Evolutionary conservation across 192 early-diverging fungal species (phyloP).

Genomic region (Coemansia sp.): DNA sequence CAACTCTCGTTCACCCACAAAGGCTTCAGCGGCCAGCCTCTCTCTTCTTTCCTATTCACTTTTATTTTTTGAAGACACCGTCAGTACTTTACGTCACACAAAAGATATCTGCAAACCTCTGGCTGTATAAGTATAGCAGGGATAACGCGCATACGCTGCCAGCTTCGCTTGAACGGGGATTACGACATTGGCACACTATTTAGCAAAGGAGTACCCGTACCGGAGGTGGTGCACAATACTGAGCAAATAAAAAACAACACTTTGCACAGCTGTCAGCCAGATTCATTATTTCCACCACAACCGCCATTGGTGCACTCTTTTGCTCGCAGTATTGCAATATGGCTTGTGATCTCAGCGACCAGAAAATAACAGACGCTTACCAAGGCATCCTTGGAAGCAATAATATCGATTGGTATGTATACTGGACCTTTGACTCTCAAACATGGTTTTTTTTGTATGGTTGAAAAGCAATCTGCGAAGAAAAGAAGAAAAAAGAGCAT

Average conservation of each 20-base stretch:
- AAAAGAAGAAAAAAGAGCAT: too few species aligned
- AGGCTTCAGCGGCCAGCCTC: too few species aligned
- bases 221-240: not conserved
- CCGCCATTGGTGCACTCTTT: not conserved
- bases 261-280: not conserved
- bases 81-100: not conserved
- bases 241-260: not conserved
- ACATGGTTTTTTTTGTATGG: not conserved
- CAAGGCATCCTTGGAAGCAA: slow-evolving; percentile 29
- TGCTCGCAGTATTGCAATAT: slow-evolving; percentile 7
- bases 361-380: slow-evolving; percentile 43
- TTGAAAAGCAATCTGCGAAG: not conserved
- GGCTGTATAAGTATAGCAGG: not conserved
- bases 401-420: slow-evolving; percentile 45
- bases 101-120: not conserved
- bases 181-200: not conserved
- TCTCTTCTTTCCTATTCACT: too few species aligned
- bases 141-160: not conserved
- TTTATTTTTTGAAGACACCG: too few species aligned
- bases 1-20: too few species aligned
- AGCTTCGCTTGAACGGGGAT: not conserved
- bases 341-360: slow-evolving; percentile 42
- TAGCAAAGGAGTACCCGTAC: not conserved
- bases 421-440: not conserved
- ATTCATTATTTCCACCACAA: not conserved